phyloP scores from a whole-genome alignment of 164 flowering plant species.

The Dillenia suffruticosa region DNA sequence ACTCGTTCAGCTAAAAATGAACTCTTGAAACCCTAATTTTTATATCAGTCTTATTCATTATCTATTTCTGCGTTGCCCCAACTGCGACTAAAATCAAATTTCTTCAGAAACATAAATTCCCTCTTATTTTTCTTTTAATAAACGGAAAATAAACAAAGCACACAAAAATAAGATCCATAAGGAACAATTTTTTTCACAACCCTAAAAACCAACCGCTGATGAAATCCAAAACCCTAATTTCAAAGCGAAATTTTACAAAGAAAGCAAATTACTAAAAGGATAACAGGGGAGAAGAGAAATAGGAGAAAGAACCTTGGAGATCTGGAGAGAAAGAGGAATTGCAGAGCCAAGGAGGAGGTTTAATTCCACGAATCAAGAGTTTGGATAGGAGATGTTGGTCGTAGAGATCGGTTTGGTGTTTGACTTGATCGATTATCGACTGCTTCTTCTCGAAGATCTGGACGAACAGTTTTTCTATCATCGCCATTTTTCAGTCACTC shows the following conservation, averaged over 20 bases:
- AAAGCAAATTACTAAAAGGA: background rate
- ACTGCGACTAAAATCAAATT: too few relatives aligned
- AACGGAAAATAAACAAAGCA: background rate
- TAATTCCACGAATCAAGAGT: constrained; percentile 54
- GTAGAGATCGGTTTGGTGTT: constrained; percentile 48
- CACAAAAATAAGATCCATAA: background rate
- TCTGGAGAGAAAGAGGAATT: constrained; percentile 19
- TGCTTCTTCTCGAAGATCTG: constrained; percentile 73
- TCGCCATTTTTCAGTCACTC: constrained; percentile 31
- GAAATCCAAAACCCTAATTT: too few relatives aligned
- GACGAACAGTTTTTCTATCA: constrained; percentile 61
- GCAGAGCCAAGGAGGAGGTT: constrained; percentile 77
- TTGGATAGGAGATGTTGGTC: constrained; percentile 62
- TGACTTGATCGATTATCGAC: constrained; percentile 50
- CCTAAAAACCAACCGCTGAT: too few relatives aligned
- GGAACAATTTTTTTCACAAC: too few relatives aligned
- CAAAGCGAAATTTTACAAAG: background rate
- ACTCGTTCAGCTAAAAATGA: too few relatives aligned
- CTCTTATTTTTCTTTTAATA: too few relatives aligned
- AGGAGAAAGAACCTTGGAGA: constrained; percentile 28
- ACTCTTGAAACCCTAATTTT: too few relatives aligned
- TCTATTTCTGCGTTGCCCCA: too few relatives aligned
- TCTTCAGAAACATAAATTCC: too few relatives aligned
- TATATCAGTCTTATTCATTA: too few relatives aligned
- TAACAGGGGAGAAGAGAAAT: background rate